A percentile compares a stretch with the other conserved stretches of the same genome.
These are phyloP conservation scores for Beta lomatogona DNA, from an alignment of 179 eudicot genomes.

Conservation along the genomic window DNA sequence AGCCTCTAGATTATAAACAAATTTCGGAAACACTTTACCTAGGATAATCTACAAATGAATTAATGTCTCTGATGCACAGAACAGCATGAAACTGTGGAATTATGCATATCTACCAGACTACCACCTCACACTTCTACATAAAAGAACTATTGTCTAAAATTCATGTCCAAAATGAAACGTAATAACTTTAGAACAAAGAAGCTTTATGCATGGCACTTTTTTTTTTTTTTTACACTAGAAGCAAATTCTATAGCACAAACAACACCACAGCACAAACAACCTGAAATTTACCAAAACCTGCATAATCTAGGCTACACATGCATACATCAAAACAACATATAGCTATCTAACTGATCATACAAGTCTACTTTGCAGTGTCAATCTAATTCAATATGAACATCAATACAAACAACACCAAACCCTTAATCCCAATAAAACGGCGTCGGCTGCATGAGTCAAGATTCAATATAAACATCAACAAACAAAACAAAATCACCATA, in stretches of 20 bases:
- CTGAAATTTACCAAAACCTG: neutral
- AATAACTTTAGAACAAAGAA: neutral
- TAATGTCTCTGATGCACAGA: neutral
- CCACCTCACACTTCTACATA: neutral
- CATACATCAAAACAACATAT: neutral
- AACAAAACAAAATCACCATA: neutral
- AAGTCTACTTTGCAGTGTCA: neutral
- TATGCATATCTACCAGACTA: neutral
- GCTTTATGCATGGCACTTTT: constrained; percentile 11
- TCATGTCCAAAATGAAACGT: neutral
- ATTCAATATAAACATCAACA: neutral
- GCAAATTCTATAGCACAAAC: neutral
- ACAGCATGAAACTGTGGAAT: neutral
- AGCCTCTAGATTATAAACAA: neutral
- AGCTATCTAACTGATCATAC: neutral
- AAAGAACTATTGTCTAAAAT: neutral
- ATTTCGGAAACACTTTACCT: neutral
- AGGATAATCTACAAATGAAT: neutral
- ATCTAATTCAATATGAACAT: neutral
- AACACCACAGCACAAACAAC: neutral
- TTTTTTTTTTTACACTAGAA: neutral
- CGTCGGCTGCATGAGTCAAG: too few species aligned
- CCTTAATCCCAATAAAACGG: neutral
- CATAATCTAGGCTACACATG: neutral
- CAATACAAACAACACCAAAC: neutral